Percentiles rank a stretch among this genome's conserved stretches.
These are phyloP conservation scores for Amauroascus niger DNA, from an alignment of 2,329 filamentous ascomycete species.

Conservation along the genomic window DNA sequence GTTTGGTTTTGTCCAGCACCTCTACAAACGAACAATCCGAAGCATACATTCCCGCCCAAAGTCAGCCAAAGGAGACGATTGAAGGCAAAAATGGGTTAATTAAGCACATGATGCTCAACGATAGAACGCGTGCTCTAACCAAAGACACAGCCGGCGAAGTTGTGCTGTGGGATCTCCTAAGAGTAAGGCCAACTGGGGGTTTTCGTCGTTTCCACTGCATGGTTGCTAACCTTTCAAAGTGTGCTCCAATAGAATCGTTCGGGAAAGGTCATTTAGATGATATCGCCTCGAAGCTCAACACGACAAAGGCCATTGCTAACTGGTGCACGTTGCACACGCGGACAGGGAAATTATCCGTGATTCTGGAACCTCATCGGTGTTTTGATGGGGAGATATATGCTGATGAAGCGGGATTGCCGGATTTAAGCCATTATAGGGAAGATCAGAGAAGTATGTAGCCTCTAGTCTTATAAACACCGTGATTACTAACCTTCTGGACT, in stretches of 20 bases:
- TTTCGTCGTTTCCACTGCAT: not conserved
- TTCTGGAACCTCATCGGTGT: conserved; percentile 87
- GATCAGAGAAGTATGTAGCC: conserved; percentile 69
- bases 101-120: conserved; percentile 85
- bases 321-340: conserved; percentile 95
- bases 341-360: conserved; percentile 81
- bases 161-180: conserved; percentile 84
- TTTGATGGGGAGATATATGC: conserved; percentile 98
- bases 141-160: conserved; percentile 93
- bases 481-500: not conserved
- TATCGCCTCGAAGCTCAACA: conserved; percentile 78
- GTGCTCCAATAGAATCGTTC: conserved; percentile 78
- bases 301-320: conserved; percentile 76
- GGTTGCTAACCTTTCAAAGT: conserved; percentile 43
- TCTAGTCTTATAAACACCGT: not conserved
- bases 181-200: conserved; percentile 46
- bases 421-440: conserved; percentile 72
- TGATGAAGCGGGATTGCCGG: conserved; percentile 68
- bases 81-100: conserved; percentile 92
- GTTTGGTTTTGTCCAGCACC: conserved; percentile 76
- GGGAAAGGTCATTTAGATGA: conserved; percentile 91
- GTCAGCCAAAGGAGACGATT: conserved; percentile 67
- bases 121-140: conserved; percentile 78
- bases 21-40: conserved; percentile 54
- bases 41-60: conserved; percentile 54